Evolutionary conservation across 768 basidiomycete species (phyloP).

Genomic region (Tulasnella sp.): DNA sequence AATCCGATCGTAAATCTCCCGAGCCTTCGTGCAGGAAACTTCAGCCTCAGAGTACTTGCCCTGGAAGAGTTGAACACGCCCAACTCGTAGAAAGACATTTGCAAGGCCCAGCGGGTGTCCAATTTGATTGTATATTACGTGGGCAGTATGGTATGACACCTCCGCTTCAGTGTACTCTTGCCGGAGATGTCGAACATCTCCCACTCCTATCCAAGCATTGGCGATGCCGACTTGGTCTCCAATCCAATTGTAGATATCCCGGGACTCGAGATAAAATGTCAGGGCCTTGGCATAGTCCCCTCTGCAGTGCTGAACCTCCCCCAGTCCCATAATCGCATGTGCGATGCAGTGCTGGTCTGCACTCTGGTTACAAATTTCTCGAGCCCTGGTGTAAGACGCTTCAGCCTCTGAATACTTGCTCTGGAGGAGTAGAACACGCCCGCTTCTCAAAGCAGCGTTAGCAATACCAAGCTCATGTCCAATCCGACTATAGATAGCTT

Average conservation of each 20-base stretch:
- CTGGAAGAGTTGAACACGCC: too few species aligned
- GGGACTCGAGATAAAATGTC: background rate
- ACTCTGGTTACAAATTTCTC: background rate
- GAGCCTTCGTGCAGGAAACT: too few species aligned
- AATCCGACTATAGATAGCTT: too few species aligned
- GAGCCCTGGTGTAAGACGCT: background rate
- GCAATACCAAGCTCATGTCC: too few species aligned
- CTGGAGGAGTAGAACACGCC: background rate
- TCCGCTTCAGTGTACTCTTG: background rate
- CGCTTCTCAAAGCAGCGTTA: too few species aligned
- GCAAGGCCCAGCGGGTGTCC: too few species aligned
- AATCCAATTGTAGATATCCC: background rate
- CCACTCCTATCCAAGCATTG: background rate
- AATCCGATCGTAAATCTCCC: too few species aligned
- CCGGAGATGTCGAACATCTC: background rate
- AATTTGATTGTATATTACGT: too few species aligned
- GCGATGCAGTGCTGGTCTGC: background rate
- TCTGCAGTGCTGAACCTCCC: background rate
- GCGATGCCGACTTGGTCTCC: background rate
- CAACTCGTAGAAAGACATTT: too few species aligned
- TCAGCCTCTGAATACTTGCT: background rate
- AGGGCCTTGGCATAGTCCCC: background rate
- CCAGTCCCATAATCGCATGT: background rate
- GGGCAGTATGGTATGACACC: background rate
- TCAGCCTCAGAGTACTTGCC: too few species aligned